phyloP scores from a whole-genome alignment of 2,329 filamentous ascomycete species.

The Aschersonia sp. region DNA sequence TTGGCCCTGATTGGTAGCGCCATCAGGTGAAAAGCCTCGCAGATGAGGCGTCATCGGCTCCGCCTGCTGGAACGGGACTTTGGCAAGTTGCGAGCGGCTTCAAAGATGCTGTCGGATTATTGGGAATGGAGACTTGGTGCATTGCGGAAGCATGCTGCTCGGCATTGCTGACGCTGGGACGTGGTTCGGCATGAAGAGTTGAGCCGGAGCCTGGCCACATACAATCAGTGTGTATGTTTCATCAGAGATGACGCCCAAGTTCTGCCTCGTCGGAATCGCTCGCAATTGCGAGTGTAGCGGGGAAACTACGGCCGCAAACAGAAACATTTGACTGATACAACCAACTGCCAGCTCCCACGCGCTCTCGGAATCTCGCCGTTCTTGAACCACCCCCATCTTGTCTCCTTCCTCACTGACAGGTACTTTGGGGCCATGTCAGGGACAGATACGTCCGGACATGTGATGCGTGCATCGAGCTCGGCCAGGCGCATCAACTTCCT shows the following conservation, averaged over 20 bases:
- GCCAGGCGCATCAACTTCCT: slow-evolving; percentile 43
- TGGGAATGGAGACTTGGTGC: not conserved
- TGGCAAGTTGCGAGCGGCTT: slow-evolving; percentile 29
- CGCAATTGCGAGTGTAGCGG: slow-evolving; percentile 17
- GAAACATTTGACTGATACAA: slow-evolving; percentile 26
- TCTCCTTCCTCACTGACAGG: too few relatives aligned
- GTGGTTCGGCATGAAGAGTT: slow-evolving; percentile 13
- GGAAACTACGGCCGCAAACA: slow-evolving; percentile 27
- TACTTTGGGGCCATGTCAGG: slow-evolving; percentile 16
- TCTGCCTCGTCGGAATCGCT: slow-evolving; percentile 30
- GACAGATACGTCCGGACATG: slow-evolving; percentile 12
- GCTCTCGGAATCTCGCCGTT: slow-evolving; percentile 27
- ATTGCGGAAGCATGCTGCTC: not conserved
- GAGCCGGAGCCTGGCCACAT: slow-evolving; percentile 30
- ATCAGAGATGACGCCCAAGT: slow-evolving; percentile 10
- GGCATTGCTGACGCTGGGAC: not conserved
- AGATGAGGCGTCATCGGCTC: slow-evolving; percentile 59
- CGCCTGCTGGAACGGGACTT: slow-evolving; percentile 47
- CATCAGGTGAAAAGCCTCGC: slow-evolving; percentile 57
- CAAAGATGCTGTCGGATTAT: slow-evolving; percentile 16
- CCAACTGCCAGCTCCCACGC: slow-evolving; percentile 20
- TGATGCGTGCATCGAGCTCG: slow-evolving; percentile 32
- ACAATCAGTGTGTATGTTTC: slow-evolving; percentile 31
- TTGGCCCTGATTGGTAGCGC: slow-evolving; percentile 42
- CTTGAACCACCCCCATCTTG: not conserved